These are phyloP conservation scores for Pterulicium gracile DNA, from an alignment of 1,284 basidiomycete species.

Conservation along the genomic window DNA sequence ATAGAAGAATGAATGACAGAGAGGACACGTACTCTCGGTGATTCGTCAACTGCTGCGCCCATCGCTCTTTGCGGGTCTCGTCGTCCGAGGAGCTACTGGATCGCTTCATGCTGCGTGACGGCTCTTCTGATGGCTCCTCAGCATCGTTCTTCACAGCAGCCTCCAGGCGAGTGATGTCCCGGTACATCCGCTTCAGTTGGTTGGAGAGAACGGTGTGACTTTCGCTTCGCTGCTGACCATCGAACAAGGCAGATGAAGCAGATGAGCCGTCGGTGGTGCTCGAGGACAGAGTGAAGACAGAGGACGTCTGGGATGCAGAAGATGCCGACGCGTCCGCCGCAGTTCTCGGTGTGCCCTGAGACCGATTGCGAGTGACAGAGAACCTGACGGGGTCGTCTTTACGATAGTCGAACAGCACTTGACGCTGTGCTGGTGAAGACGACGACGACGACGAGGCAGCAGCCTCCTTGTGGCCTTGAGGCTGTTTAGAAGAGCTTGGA, in stretches of 20 bases:
- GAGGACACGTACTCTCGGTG: slow-evolving; percentile 52
- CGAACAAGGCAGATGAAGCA: slow-evolving; percentile 40
- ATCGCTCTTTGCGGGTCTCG: slow-evolving; percentile 53
- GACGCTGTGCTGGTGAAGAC: slow-evolving; percentile 35
- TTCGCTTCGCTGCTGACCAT: slow-evolving; percentile 36
- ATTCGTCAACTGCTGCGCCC: slow-evolving; percentile 51
- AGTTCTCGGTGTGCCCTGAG: no score
- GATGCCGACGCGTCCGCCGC: slow-evolving; percentile 72
- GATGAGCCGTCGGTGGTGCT: slow-evolving; percentile 65
- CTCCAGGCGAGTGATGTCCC: slow-evolving; percentile 65
- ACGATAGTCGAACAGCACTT: slow-evolving; percentile 77
- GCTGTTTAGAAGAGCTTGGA: slow-evolving; percentile 37
- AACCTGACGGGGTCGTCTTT: slow-evolving; percentile 82
- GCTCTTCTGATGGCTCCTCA: slow-evolving; percentile 29
- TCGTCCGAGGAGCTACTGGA: slow-evolving; percentile 33
- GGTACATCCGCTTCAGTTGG: slow-evolving; percentile 75
- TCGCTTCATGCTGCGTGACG: slow-evolving; percentile 42
- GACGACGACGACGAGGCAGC: slow-evolving; percentile 23
- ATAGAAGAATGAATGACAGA: slow-evolving; percentile 7
- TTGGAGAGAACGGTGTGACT: slow-evolving; percentile 60
- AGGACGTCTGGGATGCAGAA: slow-evolving; percentile 59
- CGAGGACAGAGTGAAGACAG: slow-evolving; percentile 69
- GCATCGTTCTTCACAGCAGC: slow-evolving; percentile 53
- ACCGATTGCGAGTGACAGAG: slow-evolving; percentile 40
- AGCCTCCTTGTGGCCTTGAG: slow-evolving; percentile 26